These are phyloP conservation scores for Pinus tabuliformis DNA, from an alignment of 75 land plant species.

Conservation along the genomic window DNA sequence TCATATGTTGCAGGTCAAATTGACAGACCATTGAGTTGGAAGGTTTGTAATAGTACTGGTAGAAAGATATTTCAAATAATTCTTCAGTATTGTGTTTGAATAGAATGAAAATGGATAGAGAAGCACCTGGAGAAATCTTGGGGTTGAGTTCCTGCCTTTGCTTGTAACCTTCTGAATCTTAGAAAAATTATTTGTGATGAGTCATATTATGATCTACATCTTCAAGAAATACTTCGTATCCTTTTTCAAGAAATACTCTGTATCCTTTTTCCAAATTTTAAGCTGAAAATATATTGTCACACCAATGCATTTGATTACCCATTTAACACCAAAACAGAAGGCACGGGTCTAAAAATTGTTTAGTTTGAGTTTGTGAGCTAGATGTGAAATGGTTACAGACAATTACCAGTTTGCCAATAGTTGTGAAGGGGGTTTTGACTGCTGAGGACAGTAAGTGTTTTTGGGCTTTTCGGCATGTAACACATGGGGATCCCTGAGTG, in stretches of 20 bases:
- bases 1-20: slow-evolving; percentile 96
- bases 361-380: slow-evolving; percentile 26
- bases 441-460: slow-evolving; percentile 78
- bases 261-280: not conserved
- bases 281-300: not conserved
- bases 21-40: slow-evolving; percentile 93
- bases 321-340: not conserved
- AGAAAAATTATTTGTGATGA: not conserved
- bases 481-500: not conserved
- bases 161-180: not conserved
- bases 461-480: not conserved
- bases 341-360: not conserved
- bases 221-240: not conserved
- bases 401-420: slow-evolving; percentile 80
- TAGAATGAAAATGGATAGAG: not conserved
- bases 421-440: slow-evolving; percentile 88
- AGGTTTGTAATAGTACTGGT: slow-evolving; percentile 39
- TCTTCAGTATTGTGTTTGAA: not conserved
- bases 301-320: not conserved
- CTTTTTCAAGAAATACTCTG: no score
- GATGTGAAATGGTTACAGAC: slow-evolving; percentile 95
- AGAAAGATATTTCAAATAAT: not conserved
- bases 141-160: not conserved
- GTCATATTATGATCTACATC: not conserved
- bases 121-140: not conserved